Evolutionary conservation across 306 rosid genomes (phyloP), one percentile per base, ranked within the genome.

Genomic region (Gastrolobium bilobum): DNA sequence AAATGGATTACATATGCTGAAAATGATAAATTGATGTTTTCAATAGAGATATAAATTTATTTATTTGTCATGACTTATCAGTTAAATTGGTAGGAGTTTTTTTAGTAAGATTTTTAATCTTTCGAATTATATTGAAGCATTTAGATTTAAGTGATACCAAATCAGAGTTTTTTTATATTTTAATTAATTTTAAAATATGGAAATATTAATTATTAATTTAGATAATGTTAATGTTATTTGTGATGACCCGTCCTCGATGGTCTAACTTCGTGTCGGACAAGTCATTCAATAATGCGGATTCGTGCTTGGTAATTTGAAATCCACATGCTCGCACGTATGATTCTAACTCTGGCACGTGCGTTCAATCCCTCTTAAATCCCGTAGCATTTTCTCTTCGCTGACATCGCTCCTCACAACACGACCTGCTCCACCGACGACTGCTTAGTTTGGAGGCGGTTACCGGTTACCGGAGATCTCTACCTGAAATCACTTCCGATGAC

Each of bases 401-500:
- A 61, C 47, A 14, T 39, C 13, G 54, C 53, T 58, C 10, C 37
- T 52, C 71, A 38, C 61, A 29, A 0, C 35, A 31, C 31, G 38
- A 13, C 76, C 61, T 43, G 51, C 63, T 61, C 42, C 68, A n/a
- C 50, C 71, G 79, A 71, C 50, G 10, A 44, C 59, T 63, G 11
- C 71, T 82, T 6, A 52, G 11, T 68, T 86, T 63, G 47, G 20
- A 61, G 35, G 40, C 58, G 37, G 40, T 70, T 79, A 4, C 44
- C 63, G 26, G 2, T 63, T 58, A 33, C 51, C 50, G 57, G 46
- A 63, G 42, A 50, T 66, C 70, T 75, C 63, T 47, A 0, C 11
- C 60, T 6, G 20, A 60, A 71, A 60, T 6, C 56, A 20, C 40
- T 66, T 60, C 71, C 77, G 51, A 87, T 87, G 91, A 76, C 88